Evolutionary conservation across 129 eudicot genomes (phyloP), one percentile per base, ranked within the genome.

Genomic region (Flaveria ramosissima): DNA sequence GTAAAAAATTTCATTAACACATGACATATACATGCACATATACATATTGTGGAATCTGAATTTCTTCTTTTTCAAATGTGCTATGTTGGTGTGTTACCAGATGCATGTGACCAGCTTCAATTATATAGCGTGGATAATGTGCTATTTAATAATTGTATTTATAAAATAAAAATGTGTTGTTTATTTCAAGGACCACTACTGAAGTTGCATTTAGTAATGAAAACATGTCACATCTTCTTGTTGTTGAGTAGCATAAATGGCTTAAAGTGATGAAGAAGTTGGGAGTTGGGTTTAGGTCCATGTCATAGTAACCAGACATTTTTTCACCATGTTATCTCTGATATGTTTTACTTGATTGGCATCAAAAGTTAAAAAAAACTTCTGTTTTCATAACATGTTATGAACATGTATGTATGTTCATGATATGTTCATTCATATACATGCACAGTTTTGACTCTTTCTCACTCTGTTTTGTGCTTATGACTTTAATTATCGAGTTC

Each of bases 251-350:
- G 84, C 83, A 82, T 61, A 77, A 77, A 71, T 77, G 62, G 68
- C 69, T 84, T 57, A 81, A 79, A 66, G 66, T 67, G 70, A 76
- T 61, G 81, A 69, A 62, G 86, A 77, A 66, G 46, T 76, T 59
- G 47, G 70, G 43, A 64, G 77, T 75, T 73, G n/a, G 78, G 82
- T 82, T 83, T 61, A 26, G 82, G 88, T 83, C 76, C 32, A 63
- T 76, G 76, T 81, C 89, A 81, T 74, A 79, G 84, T 67, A 61
- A 77, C 67, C 85, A 82, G 71, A 30, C 83, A 77, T 72, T 60
- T 71, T 27, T 78, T 46, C 45, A 73, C 76, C 77, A 80, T 88
- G 81, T 76, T 82, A 47, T 71, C 56, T 75, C 43, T 75, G 52
- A 72, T 73, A 73, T 68, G 67, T 74, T 84, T 7, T 56, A 67